Percentiles rank a stretch among this genome's conserved stretches.
These are phyloP conservation scores for Phialemonium atrogriseum DNA, from an alignment of 2,329 filamentous ascomycete genomes.

Conservation along the genomic window DNA sequence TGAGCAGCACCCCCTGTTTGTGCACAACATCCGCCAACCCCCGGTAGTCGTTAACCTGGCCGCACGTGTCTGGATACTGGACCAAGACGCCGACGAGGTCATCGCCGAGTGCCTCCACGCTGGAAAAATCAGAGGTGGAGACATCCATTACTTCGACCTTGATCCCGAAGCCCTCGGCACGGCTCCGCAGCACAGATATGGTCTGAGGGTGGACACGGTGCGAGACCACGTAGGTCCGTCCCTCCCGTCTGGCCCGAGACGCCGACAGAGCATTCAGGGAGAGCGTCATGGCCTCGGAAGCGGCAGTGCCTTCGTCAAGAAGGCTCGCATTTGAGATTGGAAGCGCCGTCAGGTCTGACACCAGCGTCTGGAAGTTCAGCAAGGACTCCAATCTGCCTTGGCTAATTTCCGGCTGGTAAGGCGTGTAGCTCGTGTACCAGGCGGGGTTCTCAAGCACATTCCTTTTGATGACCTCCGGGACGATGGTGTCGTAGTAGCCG, in stretches of 20 bases:
- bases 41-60: constrained; percentile 69
- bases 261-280: constrained; percentile 68
- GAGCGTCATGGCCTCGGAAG: constrained; percentile 92
- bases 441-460: constrained; percentile 89
- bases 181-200: constrained; percentile 71
- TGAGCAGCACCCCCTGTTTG: constrained; percentile 68
- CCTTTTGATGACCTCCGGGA: constrained; percentile 83
- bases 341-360: constrained; percentile 78
- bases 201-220: constrained; percentile 79
- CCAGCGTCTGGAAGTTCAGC: constrained; percentile 92
- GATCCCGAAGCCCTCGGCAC: constrained; percentile 87
- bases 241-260: constrained; percentile 62
- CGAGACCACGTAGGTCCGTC: constrained; percentile 80
- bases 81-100: constrained; percentile 82
- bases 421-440: constrained; percentile 98
- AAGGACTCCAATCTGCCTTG: constrained; percentile 88
- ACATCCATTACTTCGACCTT: constrained; percentile 67
- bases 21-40: constrained; percentile 70
- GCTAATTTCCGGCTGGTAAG: constrained; percentile 95
- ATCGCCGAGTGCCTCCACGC: constrained; percentile 66
- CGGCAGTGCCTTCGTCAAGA: constrained; percentile 84
- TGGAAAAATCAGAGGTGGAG: constrained; percentile 44
- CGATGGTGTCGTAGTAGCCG: constrained; percentile 82
- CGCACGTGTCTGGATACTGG: constrained; percentile 90
- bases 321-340: constrained; percentile 86